Evolutionary conservation across 1,284 basidiomycete species (phyloP), one percentile per base, ranked within the genome.

Genomic region (Leccinum pachyderme): DNA sequence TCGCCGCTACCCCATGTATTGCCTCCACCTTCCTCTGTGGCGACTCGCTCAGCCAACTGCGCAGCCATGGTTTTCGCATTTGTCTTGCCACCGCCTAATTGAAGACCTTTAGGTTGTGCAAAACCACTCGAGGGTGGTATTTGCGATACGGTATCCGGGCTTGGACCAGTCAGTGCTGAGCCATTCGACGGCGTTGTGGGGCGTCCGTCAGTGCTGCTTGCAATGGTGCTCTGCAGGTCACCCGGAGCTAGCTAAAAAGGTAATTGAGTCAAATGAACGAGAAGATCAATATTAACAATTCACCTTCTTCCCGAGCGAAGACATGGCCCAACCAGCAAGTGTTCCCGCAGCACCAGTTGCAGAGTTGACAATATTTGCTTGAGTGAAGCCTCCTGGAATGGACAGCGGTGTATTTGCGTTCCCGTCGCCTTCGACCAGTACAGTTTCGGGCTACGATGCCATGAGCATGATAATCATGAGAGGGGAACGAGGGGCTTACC

Each of bases 241-340:
- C 82, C 75, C 37, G 85, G 76, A 7, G 83, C 81, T 47, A 93
- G 80, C 85, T 91, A 27, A 7, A 2, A 29, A 48, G 8, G 5
- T 24, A 31, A 5, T 22, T 5, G 25, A 25, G 11, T 45, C 7
- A 46, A 13, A 44, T 8, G 29, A 9, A 9, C 18, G 18, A 18
- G 18, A 35, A 15, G 4, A 12, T 4, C 4, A 12, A 7, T 33
- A 29, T 18, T 9, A 7, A 33, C 4, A 6, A 49, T 41, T 63
- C 45, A 87, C 87, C 77, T 86, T 90, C 72, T 86, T 92, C 32
- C 88, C 84, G 1, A 97, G 67, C 0, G 90, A 93, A 5, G 92
- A 89, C 56, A 96, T 93, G 0, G 95, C 95, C 95, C 95, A 97
- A 6, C 93, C 92, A 9, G 95, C 95, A 7, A 98, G 75, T 13